Base-by-base conservation (phyloP, 2,329 filamentous ascomycete species). In the Neospermospora avenae region DNA sequence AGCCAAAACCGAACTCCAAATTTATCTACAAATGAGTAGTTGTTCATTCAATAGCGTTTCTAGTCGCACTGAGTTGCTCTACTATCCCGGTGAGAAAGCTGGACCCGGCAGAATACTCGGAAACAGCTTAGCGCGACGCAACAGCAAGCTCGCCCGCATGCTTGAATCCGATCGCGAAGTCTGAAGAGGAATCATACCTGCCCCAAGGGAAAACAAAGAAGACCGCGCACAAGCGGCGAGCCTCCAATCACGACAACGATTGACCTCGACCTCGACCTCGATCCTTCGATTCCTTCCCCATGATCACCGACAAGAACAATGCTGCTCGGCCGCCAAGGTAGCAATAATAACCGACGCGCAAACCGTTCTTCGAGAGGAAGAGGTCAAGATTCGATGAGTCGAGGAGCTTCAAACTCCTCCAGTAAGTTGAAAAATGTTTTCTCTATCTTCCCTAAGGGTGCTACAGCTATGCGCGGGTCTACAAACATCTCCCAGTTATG, bases 361-460 rank as follows among this genome's bases (percentile, higher is more conserved):
- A 68, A 66, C 56, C 65, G 67, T 67, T 69, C 67, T 67, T 67
- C 68, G 63, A 61, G 67, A 68, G 66, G 66, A 66, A 70, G 64
- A 70, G 70, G 70, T 63, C 67, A 69, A 57, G 68, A 66, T 59
- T 60, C 63, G 57, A 67, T 65, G 63, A 65, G 68, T 64, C 67
- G 70, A 70, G 71, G 71, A 71, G 69, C 67, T 67, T 63, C 55
- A 56, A 68, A 62, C 68, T 71, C 71, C 68, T 71, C 70, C 63
- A 65, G 71, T 72, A 68, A 71, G 69, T 68, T 46, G 24, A 49
- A 20, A 37, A 6, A 61, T 61, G 48, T 60, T 60, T 18, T 44
- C 48, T 57, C 34, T 34, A 60, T 56, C n/a, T n/a, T n/a, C 25
- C 58, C 62, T n/a, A 45, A 24, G 46, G 57, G 52, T 22, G 58